phyloP scores from a whole-genome alignment of 768 basidiomycete genomes.

The Termitomyces bulborhizus region DNA sequence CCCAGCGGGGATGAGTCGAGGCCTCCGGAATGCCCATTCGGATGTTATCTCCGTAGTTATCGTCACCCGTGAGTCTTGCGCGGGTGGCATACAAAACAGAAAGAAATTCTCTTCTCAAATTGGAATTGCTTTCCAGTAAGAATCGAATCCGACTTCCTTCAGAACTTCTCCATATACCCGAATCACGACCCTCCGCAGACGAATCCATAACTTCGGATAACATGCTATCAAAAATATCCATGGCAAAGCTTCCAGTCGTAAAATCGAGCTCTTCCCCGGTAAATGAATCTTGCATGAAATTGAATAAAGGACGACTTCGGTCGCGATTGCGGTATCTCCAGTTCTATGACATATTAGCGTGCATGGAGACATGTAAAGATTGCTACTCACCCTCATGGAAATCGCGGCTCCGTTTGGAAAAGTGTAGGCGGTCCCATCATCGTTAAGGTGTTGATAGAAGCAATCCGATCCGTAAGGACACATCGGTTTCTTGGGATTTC shows the following conservation, averaged over 20 bases:
- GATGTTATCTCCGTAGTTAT: neutral
- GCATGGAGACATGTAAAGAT: neutral
- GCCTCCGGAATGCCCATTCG: conserved; percentile 4
- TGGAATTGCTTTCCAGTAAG: neutral
- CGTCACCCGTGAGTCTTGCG: neutral
- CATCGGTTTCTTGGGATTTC: conserved; percentile 35
- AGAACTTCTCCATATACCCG: neutral
- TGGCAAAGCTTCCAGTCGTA: conserved; percentile 10
- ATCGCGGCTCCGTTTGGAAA: conserved; percentile 50
- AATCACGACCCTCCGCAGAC: neutral
- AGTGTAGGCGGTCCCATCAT: conserved; percentile 56
- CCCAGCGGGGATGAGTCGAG: conserved; percentile 7
- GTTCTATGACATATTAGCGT: neutral
- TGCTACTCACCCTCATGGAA: conserved; percentile 42
- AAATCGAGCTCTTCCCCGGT: neutral
- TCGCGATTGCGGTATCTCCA: neutral
- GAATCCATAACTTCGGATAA: conserved; percentile 10
- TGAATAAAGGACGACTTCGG: neutral
- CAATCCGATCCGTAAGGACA: conserved; percentile 82
- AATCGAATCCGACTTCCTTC: neutral
- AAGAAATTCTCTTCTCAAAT: conserved; percentile 12
- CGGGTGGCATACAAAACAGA: conserved; percentile 10
- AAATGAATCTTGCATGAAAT: neutral
- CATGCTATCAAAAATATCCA: conserved; percentile 13
- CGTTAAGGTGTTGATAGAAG: conserved; percentile 68